phyloP scores from a whole-genome alignment of 1,139 yeast genomes.

The Yamadazyma epiphylla region DNA sequence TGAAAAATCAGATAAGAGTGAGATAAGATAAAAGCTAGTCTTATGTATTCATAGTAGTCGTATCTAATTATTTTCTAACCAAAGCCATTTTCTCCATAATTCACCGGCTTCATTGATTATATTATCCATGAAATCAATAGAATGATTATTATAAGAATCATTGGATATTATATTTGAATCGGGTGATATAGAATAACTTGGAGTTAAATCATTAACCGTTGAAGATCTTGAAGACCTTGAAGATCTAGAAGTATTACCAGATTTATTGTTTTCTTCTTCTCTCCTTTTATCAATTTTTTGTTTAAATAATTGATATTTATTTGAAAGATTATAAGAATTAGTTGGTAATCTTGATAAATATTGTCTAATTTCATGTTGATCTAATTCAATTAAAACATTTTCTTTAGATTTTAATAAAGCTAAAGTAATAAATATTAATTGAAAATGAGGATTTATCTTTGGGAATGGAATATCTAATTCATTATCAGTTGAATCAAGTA shows the following conservation, averaged over 20 bases:
- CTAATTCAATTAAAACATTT: constrained; percentile 75
- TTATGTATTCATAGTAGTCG: not conserved
- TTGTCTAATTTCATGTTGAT: constrained; percentile 85
- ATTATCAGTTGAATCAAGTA: constrained; percentile 1
- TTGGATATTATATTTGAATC: constrained; percentile 26
- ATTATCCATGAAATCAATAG: constrained; percentile 61
- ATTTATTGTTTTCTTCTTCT: constrained; percentile 13
- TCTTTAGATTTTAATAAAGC: constrained; percentile 81
- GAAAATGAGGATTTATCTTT: constrained; percentile 71
- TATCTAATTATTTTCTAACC: constrained; percentile 43
- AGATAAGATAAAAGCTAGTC: not conserved
- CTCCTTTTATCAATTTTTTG: constrained; percentile 18
- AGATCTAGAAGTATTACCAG: constrained; percentile 3
- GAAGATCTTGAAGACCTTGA: constrained; percentile 13
- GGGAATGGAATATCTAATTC: constrained; percentile 54
- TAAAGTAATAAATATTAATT: constrained; percentile 70
- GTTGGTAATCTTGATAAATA: constrained; percentile 57
- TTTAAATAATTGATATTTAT: constrained; percentile 32
- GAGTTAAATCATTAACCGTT: constrained; percentile 5
- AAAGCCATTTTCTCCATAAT: constrained; percentile 83
- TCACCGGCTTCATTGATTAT: constrained; percentile 80
- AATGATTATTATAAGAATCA: constrained; percentile 29
- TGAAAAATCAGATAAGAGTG: not conserved
- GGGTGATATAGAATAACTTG: constrained; percentile 4
- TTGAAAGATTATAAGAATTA: constrained; percentile 31